A percentile compares a stretch with the other conserved stretches of the same genome.
These are phyloP conservation scores for Fagopyrum esculentum DNA, from an alignment of 148 eudicot genomes.

Conservation along the genomic window DNA sequence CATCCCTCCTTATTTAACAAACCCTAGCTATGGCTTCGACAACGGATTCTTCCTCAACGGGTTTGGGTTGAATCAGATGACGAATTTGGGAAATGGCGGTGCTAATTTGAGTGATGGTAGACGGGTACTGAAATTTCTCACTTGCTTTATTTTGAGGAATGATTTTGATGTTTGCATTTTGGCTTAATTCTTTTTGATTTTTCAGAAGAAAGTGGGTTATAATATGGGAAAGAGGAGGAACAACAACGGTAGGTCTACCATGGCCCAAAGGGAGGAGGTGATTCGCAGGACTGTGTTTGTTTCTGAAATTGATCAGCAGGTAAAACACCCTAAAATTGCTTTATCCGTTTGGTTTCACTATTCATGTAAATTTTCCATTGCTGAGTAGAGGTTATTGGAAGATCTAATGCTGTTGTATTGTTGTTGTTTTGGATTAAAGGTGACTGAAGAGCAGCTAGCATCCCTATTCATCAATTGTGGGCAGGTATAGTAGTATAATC, in stretches of 20 bases:
- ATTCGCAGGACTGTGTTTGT: conserved; percentile 17
- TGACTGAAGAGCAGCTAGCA: conserved; percentile 99
- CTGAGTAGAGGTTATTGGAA: conserved; percentile 1
- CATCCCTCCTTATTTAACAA: conserved; percentile 12
- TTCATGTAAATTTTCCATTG: background rate
- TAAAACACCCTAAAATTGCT: background rate
- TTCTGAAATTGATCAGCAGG: conserved; percentile 21
- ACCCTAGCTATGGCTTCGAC: conserved; percentile 2
- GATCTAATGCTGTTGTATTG: background rate
- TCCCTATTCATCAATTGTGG: conserved; percentile 79
- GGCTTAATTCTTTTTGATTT: background rate
- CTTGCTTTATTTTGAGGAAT: background rate
- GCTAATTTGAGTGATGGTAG: conserved; percentile 6
- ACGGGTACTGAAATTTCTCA: conserved; percentile 4
- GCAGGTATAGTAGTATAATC: conserved; percentile 43
- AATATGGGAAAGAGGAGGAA: conserved; percentile 9
- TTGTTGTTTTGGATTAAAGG: conserved; percentile 30
- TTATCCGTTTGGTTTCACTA: background rate
- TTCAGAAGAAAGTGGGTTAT: conserved; percentile 13
- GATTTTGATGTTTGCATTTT: background rate
- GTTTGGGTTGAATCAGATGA: conserved; percentile 8
- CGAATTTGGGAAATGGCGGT: background rate
- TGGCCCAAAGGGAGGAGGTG: conserved; percentile 17
- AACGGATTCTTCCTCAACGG: conserved; percentile 4
- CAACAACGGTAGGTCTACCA: conserved; percentile 9